Evolutionary conservation across 495 filamentous ascomycete species (phyloP).

Genomic region (Immersiella caudata): DNA sequence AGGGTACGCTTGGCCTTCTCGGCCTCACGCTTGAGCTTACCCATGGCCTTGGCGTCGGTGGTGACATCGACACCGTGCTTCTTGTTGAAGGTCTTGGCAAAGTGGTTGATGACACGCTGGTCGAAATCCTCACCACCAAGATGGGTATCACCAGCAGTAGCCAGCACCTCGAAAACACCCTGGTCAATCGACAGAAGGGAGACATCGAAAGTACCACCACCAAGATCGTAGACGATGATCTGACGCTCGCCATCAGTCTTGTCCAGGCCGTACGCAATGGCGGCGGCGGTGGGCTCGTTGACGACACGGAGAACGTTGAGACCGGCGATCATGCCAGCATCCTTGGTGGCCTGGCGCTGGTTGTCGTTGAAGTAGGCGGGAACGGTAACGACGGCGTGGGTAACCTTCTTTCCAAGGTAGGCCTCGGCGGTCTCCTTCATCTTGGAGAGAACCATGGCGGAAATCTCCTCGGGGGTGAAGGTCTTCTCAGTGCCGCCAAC

Average conservation of each 20-base stretch:
- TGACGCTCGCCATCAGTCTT: slow-evolving; percentile 84
- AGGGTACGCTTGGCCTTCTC: slow-evolving; percentile 99
- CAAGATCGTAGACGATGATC: slow-evolving; percentile 96
- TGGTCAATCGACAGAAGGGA: slow-evolving; percentile 95
- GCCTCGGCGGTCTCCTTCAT: slow-evolving; percentile 97
- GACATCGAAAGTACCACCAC: slow-evolving; percentile 99
- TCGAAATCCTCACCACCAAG: slow-evolving; percentile 99
- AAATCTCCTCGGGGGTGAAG: slow-evolving; percentile 86
- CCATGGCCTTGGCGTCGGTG: slow-evolving; percentile 98
- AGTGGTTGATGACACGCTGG: slow-evolving; percentile 95
- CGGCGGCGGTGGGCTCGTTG: slow-evolving; percentile 90
- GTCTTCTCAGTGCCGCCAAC: slow-evolving; percentile 72
- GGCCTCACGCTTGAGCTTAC: slow-evolving; percentile 99
- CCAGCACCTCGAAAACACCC: slow-evolving; percentile 96
- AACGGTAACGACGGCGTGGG: slow-evolving; percentile 95
- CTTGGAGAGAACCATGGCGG: slow-evolving; percentile 85
- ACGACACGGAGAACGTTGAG: slow-evolving; percentile 97
- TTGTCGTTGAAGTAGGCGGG: slow-evolving; percentile 99
- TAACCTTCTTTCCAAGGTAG: slow-evolving; percentile 93
- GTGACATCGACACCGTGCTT: slow-evolving; percentile 89
- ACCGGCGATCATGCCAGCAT: slow-evolving; percentile 91
- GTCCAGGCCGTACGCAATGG: slow-evolving; percentile 86
- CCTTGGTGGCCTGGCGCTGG: slow-evolving; percentile 97
- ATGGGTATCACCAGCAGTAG: slow-evolving; percentile 99
- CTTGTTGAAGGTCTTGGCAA: slow-evolving; percentile 99